Conservation (phyloP, 768 basidiomycete genomes). For the Chlorophyllum brunneum region DNA sequence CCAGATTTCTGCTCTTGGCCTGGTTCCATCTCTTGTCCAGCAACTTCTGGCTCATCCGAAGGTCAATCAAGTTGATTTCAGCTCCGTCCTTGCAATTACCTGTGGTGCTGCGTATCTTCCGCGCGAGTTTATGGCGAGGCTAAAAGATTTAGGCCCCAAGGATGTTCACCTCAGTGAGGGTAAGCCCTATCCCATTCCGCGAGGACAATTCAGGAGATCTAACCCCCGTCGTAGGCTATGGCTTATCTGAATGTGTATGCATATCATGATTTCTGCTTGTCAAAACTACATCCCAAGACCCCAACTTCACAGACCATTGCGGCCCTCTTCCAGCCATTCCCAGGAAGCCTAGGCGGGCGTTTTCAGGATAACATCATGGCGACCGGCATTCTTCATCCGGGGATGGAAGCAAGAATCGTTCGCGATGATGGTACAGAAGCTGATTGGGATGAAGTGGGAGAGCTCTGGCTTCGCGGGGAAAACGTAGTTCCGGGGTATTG, state of each 20-base stretch:
- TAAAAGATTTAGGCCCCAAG: slow-evolving; percentile 30
- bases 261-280: neutral
- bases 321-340: slow-evolving; percentile 36
- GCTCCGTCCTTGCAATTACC: slow-evolving; percentile 36
- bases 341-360: slow-evolving; percentile 41
- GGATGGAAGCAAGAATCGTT: slow-evolving; percentile 56
- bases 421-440: slow-evolving; percentile 55
- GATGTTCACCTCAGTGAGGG: slow-evolving; percentile 39
- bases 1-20: slow-evolving; percentile 39
- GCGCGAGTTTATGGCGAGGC: slow-evolving; percentile 39
- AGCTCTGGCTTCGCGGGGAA: slow-evolving; percentile 53
- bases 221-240: slow-evolving; percentile 48
- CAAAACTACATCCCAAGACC: neutral
- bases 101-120: slow-evolving; percentile 71
- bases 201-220: neutral
- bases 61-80: slow-evolving; percentile 46
- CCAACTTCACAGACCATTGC: slow-evolving; percentile 46
- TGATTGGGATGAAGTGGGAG: slow-evolving; percentile 55
- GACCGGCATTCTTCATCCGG: slow-evolving; percentile 58
- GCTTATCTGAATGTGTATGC: slow-evolving; percentile 64
- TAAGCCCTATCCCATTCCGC: slow-evolving; percentile 20
- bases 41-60: slow-evolving; percentile 57
- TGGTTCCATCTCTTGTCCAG: slow-evolving; percentile 62
- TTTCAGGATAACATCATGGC: slow-evolving; percentile 35
- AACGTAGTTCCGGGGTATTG: slow-evolving; percentile 67